A percentile compares a stretch with the other conserved stretches of the same genome.
Conservation (phyloP, 371 early-diverging fungal genomes). For the Mucor saturninus region DNA sequence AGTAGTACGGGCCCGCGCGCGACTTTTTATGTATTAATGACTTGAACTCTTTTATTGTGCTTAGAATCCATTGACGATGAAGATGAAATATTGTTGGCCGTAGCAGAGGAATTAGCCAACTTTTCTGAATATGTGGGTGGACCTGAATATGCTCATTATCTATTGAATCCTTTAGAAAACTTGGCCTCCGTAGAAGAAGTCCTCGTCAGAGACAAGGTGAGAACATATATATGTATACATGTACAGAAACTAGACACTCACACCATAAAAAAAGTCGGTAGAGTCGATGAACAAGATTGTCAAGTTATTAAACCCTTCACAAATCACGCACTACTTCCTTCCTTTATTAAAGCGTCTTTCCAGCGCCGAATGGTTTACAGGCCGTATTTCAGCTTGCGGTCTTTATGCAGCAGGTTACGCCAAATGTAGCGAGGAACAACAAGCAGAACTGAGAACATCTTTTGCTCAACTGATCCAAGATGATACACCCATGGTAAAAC, state of each 20-base stretch:
- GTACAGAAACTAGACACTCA: background rate
- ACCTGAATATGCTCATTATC: conserved; percentile 78
- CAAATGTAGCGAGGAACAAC: conserved; percentile 70
- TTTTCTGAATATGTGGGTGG: conserved; percentile 95
- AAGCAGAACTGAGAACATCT: conserved; percentile 81
- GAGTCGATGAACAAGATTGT: conserved; percentile 89
- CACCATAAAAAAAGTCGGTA: conserved; percentile 74
- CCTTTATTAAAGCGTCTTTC: conserved; percentile 91
- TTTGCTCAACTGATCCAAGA: conserved; percentile 89
- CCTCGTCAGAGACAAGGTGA: conserved; percentile 93
- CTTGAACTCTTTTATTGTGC: no score
- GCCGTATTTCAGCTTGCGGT: conserved; percentile 92
- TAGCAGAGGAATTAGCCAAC: conserved; percentile 94
- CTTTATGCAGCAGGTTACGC: conserved; percentile 86
- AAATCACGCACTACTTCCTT: conserved; percentile 86
- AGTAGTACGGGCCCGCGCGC: conserved; percentile 1
- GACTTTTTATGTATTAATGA: no score
- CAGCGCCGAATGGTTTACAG: conserved; percentile 98
- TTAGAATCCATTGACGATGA: conserved; percentile 99
- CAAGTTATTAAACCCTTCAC: conserved; percentile 67
- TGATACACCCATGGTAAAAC: conserved; percentile 98
- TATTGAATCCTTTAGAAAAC: conserved; percentile 93
- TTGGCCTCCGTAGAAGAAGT: conserved; percentile 97
- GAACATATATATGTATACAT: background rate
- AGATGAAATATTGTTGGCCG: conserved; percentile 93